Base-by-base conservation (phyloP, 1,139 yeast species). In the Scheffersomyces illinoinensis region DNA sequence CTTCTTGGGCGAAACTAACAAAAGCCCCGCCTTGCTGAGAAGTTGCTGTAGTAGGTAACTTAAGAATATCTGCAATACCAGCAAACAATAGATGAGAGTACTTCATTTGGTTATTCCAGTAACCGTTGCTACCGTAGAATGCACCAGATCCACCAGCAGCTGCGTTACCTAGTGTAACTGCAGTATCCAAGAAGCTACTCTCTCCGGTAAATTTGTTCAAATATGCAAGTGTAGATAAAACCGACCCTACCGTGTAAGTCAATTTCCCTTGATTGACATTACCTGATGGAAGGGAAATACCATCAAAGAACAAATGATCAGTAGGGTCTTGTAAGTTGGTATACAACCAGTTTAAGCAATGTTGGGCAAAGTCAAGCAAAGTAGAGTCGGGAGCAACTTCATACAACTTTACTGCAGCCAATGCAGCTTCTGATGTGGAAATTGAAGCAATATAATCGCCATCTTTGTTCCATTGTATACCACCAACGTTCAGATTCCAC, bases 161-260 rank as follows among this genome's bases (percentile, higher is more conserved):
- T 3, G 64, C 58, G 1, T 56, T 54, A n/a, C 58, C 61, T 47
- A 63, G 58, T 4, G 58, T 52, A 10, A 61, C 55, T 4, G 68
- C 66, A 47, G 59, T 58, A 8, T 54, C 48, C n/a, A 63, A 47
- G 48, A 57, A 58, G 46, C 19, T 50, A 10, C 54, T 23, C 51
- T 55, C 52, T 12, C 56, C 54, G 5, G 63, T 59, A 21, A 53
- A 52, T 53, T 59, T 59, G 58, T 60, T 56, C 53, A 64, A 53
- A 56, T 70, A 71, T 0, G 77, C 71, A 57, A 75, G 68, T 2
- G 77, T 65, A 12, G 78, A 73, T 54, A 77, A 66, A n/a, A 76
- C 72, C 18, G 66, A 64, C 0, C 81, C 82, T 12, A 75, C 72
- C 2, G 81, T 76, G 62, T 77, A 77, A 4, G 81, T 67, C 53